Base-by-base conservation (phyloP, 257 asterid genomes). In the Henckelia pumila region DNA sequence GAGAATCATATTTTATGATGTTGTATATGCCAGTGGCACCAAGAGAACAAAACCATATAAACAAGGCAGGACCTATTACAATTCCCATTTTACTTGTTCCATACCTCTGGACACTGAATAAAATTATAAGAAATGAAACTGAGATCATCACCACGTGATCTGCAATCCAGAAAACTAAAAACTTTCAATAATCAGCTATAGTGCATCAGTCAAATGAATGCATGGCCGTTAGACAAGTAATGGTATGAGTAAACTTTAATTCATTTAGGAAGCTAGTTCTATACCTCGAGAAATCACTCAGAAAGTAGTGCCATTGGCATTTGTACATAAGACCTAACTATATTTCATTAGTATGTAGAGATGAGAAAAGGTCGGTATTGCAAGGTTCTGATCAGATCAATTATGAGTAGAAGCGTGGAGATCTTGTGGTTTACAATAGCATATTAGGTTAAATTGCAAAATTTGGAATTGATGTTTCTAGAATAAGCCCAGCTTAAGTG, bases 41-140 rank as follows among this genome's bases (percentile, higher is more conserved):
- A 72, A 94, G 92, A 74, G 95, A 94, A 73, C 95, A 87, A 79
- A 94, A 94, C 98, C 99, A 94, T 83, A 94, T 67, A 75, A 91
- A 86, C 85, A 94, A 83, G 66, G 95, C 95, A 70, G 99, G 99
- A 70, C 98, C 99, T 78, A 91, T 95, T 49, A 88, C 83, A 80
- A 88, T 78, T 78, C 98, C 99, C 74, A 89, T 89, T 87, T 94
- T 94, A 79, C 96, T 91, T 29, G 99, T 94, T 61, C 97, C 98
- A 72, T 88, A 94, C 83, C 82, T 85, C 87, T 94, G 99, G 73
- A 91, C 81, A 68, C 96, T 87, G 86, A 94, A 94, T 86, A 94
- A 79, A 66, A 85, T 70, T 79, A 91, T 84, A 79, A 94, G 95
- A 78, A 81, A 85, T 25, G 91, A 88, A 56, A 91, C 89, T 52